phyloP scores from a whole-genome alignment of 2,329 filamentous ascomycete species.

The Ceratocystis eucalypticola region DNA sequence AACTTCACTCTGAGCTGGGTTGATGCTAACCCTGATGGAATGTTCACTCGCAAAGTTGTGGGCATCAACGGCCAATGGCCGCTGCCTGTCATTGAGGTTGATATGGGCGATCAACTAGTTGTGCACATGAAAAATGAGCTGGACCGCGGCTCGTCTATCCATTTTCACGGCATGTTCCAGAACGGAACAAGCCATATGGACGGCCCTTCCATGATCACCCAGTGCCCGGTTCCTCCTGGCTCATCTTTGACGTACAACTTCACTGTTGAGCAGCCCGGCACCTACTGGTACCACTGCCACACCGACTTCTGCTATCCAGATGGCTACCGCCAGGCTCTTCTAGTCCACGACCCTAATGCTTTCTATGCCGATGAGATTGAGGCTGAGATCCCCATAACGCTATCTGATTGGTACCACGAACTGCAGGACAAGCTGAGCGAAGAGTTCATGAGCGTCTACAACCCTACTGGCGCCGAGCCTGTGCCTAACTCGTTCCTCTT shows the following conservation, averaged over 20 bases:
- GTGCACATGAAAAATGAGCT: conserved; percentile 38
- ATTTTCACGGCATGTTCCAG: conserved; percentile 50
- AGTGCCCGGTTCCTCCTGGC: conserved; percentile 43
- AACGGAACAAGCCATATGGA: conserved; percentile 47
- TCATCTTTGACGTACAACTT: conserved; percentile 44
- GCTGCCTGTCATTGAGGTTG: conserved; percentile 43
- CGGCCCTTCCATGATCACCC: conserved; percentile 42
- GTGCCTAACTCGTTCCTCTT: conserved; percentile 40
- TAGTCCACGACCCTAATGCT: conserved; percentile 39
- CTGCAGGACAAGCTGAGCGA: conserved; percentile 37
- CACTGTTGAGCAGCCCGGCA: conserved; percentile 42
- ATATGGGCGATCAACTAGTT: conserved; percentile 38
- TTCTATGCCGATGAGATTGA: conserved; percentile 38
- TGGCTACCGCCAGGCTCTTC: conserved; percentile 42
- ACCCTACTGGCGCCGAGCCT: conserved; percentile 41
- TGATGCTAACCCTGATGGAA: conserved; percentile 45
- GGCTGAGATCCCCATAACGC: conserved; percentile 41
- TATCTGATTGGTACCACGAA: conserved; percentile 49
- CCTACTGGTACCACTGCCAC: conserved; percentile 52
- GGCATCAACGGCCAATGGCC: conserved; percentile 55
- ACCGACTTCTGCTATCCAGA: conserved; percentile 40
- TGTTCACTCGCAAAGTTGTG: conserved; percentile 42
- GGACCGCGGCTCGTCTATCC: conserved; percentile 39
- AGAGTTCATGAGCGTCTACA: conserved; percentile 34
- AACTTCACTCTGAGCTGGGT: conserved; percentile 51